Evolutionary conservation across 495 filamentous ascomycete genomes (phyloP), one percentile per base, ranked within the genome.

Genomic region (Penicillium cataractarum): DNA sequence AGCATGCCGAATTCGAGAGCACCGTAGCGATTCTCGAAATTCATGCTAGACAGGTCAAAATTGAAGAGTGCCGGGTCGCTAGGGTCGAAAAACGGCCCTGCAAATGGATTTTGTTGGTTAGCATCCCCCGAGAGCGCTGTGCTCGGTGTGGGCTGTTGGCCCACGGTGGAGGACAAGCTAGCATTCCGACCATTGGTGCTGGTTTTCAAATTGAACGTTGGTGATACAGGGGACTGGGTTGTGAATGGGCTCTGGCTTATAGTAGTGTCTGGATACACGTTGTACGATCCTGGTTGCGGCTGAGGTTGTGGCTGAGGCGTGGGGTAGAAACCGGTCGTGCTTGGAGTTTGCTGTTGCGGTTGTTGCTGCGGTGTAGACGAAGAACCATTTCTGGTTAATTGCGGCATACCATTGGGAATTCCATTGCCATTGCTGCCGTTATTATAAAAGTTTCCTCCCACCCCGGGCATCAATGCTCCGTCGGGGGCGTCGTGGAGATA

Each of bases 401-500:
- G 67, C 46, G 76, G 68, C 54, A 76, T 39, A 22, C 61, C 73
- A 52, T 73, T 75, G 8, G 68, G 63, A 24, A 74, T 79, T 24
- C 46, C 53, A 55, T 37, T 61, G 58, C 26, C 60, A 51, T 27
- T 62, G n/a, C 40, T 51, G 35, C 37, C 54, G 15, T 46, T 57
- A n/a, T 17, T 59, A 6, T 50, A 50, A 27, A 37, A 59, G 60
- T 77, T 77, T n/a, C 76, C 74, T n/a, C 76, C 73, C 29, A 84
- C 77, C 24, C 83, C 84, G 59, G 87, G 85, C 78, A 88, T 83
- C 67, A 90, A 75, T 57, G 85, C 86, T 61, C 95, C 92, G 58
- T 91, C 85, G 39, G 93, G 92, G 27, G 94, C 92, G 80, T 97
- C 95, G 76, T 97, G 93, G 51, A 99, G 89, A 79, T 99, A 99